Conservation (phyloP, 225 moss, liverwort and hornwort species). For the Polytrichum formosum region DNA sequence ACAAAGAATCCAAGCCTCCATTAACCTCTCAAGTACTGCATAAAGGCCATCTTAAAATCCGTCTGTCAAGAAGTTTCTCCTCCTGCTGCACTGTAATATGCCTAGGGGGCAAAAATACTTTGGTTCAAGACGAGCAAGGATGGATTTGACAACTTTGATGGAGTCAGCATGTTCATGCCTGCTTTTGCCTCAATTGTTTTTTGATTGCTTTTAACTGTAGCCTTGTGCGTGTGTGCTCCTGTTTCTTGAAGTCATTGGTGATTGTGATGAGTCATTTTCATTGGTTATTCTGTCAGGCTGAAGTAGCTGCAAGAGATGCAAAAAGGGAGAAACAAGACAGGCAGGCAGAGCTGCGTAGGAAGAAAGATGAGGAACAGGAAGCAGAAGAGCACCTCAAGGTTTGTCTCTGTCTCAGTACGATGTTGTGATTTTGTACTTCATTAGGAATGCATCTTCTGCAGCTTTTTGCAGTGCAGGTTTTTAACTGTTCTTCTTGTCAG, state of each 20-base stretch:
- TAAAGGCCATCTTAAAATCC: neutral
- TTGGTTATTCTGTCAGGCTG: slow-evolving; percentile 49
- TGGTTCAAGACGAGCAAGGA: too few relatives aligned
- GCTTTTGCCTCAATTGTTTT: too few relatives aligned
- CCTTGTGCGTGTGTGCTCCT: too few relatives aligned
- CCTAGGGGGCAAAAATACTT: too few relatives aligned
- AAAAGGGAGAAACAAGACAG: slow-evolving; percentile 73
- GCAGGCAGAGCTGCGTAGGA: slow-evolving; percentile 52
- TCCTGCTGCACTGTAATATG: too few relatives aligned
- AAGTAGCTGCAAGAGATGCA: slow-evolving; percentile 68
- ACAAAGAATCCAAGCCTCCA: neutral
- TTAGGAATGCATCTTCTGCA: too few relatives aligned
- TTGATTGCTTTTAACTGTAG: neutral
- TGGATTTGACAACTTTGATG: too few relatives aligned
- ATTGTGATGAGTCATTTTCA: neutral
- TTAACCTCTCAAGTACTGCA: neutral
- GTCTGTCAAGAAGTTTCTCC: too few relatives aligned
- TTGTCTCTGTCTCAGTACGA: slow-evolving; percentile 1
- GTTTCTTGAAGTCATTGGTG: too few relatives aligned
- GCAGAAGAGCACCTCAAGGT: slow-evolving; percentile 80
- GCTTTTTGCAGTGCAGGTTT: neutral
- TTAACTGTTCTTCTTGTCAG: neutral
- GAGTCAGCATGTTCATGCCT: too few relatives aligned
- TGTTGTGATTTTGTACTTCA: too few relatives aligned
- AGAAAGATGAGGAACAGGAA: slow-evolving; percentile 82